Percentiles rank a stretch among this genome's conserved stretches.
phyloP scores from a whole-genome alignment of 371 early-diverging fungal species.

The Saksenaea oblongispora region DNA sequence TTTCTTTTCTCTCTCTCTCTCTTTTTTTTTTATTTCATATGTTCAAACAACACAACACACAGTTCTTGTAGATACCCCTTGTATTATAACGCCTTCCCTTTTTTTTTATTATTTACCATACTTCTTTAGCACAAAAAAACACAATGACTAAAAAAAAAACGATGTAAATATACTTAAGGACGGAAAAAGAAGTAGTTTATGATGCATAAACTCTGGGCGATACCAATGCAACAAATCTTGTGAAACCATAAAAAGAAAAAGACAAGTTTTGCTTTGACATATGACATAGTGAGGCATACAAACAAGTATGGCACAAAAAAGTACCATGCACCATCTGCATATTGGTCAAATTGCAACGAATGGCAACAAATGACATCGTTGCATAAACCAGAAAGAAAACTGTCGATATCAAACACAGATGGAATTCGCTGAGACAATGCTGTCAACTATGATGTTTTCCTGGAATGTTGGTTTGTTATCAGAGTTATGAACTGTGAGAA shows the following conservation, averaged over 20 bases:
- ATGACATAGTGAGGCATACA: no score
- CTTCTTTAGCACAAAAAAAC: not conserved
- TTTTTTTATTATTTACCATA: not conserved
- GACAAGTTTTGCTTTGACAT: no score
- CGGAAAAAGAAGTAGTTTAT: no score
- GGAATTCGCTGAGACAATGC: no score
- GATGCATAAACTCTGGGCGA: not conserved
- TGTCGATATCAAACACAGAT: no score
- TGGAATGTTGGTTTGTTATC: no score
- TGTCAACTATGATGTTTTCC: no score
- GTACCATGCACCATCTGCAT: not conserved
- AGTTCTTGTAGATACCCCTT: slow-evolving; percentile 1
- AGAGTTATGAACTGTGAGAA: no score
- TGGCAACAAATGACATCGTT: not conserved
- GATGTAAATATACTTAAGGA: not conserved
- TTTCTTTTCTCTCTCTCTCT: not conserved
- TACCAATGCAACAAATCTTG: not conserved
- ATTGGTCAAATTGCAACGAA: not conserved
- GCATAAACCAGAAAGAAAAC: no score
- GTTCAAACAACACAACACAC: not conserved
- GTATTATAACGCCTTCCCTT: not conserved
- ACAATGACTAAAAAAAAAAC: not conserved
- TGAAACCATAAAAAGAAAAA: not conserved
- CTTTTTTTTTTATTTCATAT: slow-evolving; percentile 3
- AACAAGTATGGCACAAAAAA: not conserved